These are phyloP conservation scores for Crucibulum laeve DNA, from an alignment of 768 basidiomycete species.

Conservation along the genomic window DNA sequence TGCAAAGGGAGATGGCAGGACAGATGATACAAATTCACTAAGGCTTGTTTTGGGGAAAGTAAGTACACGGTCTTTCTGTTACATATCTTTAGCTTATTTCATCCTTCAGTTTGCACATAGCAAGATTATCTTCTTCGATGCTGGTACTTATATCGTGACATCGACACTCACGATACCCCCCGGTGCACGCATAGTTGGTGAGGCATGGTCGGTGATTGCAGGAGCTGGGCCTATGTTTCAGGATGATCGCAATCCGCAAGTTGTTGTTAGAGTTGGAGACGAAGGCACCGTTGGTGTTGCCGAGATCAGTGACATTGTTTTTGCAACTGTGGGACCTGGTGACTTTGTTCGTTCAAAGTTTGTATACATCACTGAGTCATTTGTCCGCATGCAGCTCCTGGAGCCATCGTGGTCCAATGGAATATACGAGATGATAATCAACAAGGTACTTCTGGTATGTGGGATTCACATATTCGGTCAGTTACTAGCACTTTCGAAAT, in stretches of 20 bases:
- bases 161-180: conserved; percentile 42
- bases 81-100: not conserved
- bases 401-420: conserved; percentile 56
- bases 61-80: conserved; percentile 1
- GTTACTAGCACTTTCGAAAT: not conserved
- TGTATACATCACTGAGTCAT: not conserved
- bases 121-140: conserved; percentile 72
- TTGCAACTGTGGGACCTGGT: conserved; percentile 43
- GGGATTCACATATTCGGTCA: conserved; percentile 42
- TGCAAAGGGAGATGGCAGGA: conserved; percentile 62
- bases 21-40: conserved; percentile 66
- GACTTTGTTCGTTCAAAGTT: conserved; percentile 1
- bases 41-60: conserved; percentile 50
- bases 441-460: conserved; percentile 40
- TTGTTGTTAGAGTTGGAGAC: conserved; percentile 40
- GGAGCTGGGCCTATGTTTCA: conserved; percentile 34
- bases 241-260: conserved; percentile 29
- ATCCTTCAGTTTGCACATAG: conserved; percentile 54
- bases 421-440: conserved; percentile 42
- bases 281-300: conserved; percentile 34
- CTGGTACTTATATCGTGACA: conserved; percentile 44
- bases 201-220: conserved; percentile 45
- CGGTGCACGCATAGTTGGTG: conserved; percentile 44
- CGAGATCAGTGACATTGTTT: conserved; percentile 54
- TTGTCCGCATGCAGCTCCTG: conserved; percentile 21